Evolutionary conservation across 176 grass and related monocot genomes (phyloP).

Genomic region (Ananas comosus): DNA sequence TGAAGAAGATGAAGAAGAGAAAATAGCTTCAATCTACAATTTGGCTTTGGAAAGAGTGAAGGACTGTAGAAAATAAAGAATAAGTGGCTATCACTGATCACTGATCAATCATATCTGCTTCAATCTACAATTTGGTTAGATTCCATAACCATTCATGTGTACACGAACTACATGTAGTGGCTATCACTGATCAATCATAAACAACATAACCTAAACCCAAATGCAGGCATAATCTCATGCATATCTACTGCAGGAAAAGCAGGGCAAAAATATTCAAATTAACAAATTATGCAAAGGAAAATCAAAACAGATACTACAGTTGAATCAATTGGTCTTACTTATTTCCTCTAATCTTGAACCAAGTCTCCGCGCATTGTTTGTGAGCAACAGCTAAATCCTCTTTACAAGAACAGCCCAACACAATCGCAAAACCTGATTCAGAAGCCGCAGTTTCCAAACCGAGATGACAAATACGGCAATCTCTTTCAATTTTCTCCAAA

Average conservation of each 20-base stretch:
- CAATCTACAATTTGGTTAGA: too few species aligned
- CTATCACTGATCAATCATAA: background rate
- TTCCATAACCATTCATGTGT: conserved; percentile 44
- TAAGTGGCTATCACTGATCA: too few species aligned
- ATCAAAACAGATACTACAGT: background rate
- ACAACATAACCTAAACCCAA: background rate
- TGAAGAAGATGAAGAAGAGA: too few species aligned
- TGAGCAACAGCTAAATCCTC: conserved; percentile 76
- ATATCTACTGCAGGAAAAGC: too few species aligned
- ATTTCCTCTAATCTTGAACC: conserved; percentile 99
- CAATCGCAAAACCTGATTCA: conserved; percentile 62
- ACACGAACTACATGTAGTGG: conserved; percentile 4
- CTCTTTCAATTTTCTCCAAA: conserved; percentile 45
- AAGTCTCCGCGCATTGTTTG: conserved; percentile 96
- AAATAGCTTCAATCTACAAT: too few species aligned
- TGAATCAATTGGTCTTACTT: conserved; percentile 46
- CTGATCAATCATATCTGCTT: too few species aligned
- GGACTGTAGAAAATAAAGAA: too few species aligned
- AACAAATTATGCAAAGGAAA: background rate
- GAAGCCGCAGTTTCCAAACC: conserved; percentile 49
- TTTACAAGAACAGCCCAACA: conserved; percentile 96
- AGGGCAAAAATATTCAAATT: too few species aligned
- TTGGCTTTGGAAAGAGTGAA: too few species aligned
- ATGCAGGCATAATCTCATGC: background rate
- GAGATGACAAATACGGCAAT: conserved; percentile 97